Conservation (phyloP, 306 rosid genomes). For the Prosopis cineraria region DNA sequence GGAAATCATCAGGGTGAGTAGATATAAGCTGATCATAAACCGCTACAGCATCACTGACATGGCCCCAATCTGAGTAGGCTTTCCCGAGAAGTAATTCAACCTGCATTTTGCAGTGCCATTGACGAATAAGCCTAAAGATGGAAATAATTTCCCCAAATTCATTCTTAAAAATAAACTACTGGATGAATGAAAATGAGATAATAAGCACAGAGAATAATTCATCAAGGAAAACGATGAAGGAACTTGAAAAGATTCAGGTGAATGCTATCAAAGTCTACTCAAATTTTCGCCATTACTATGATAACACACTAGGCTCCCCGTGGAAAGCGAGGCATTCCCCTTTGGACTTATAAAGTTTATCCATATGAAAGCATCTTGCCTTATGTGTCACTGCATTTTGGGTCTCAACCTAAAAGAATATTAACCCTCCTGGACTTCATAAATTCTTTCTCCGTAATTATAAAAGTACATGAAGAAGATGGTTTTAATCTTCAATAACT, state of each 20-base stretch:
- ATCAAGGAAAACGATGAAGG: slow-evolving; percentile 23
- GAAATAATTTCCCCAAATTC: slow-evolving; percentile 4
- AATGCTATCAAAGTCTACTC: slow-evolving; percentile 9
- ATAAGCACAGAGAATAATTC: slow-evolving; percentile 13
- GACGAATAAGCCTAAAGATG: neutral
- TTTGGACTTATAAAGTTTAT: neutral
- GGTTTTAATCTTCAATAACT: slow-evolving; percentile 1
- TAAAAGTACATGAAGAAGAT: neutral
- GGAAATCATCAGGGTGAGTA: slow-evolving; percentile 79
- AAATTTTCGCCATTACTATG: neutral
- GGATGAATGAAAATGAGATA: neutral
- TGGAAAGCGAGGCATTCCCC: neutral
- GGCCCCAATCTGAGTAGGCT: slow-evolving; percentile 97
- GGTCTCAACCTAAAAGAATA: too few species aligned
- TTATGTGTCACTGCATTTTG: too few species aligned
- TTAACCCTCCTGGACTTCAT: neutral
- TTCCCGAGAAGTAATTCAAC: slow-evolving; percentile 95
- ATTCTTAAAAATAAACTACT: neutral
- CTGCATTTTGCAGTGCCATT: slow-evolving; percentile 46
- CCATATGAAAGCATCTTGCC: neutral
- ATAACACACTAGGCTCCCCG: neutral
- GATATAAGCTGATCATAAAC: slow-evolving; percentile 83
- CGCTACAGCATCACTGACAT: slow-evolving; percentile 81
- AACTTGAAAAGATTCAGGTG: slow-evolving; percentile 7
- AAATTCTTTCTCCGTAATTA: neutral